Percentiles rank a stretch among this genome's conserved stretches.
These are phyloP conservation scores for Prinsepia uniflora DNA, from an alignment of 306 rosid genomes.

Conservation along the genomic window DNA sequence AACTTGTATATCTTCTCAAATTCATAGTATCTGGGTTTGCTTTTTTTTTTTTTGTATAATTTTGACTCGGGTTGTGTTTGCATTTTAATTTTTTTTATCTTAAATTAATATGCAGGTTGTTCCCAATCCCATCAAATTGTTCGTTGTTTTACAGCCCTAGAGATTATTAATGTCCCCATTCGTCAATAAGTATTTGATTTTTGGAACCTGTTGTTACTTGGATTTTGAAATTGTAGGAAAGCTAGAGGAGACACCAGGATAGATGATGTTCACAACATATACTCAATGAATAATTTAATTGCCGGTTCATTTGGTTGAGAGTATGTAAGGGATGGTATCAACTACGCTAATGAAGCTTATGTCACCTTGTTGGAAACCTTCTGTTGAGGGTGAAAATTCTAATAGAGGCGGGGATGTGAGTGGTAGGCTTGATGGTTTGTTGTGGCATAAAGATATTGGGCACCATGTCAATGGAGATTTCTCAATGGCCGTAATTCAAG, in stretches of 20 bases:
- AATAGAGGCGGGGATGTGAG: conserved; percentile 45
- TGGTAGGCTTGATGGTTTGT: conserved; percentile 70
- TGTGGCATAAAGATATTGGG: conserved; percentile 85
- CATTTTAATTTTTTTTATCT: conserved; percentile 23
- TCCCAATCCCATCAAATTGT: conserved; percentile 32
- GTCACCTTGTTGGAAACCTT: conserved; percentile 73
- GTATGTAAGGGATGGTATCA: conserved; percentile 84
- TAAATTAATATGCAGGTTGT: conserved; percentile 48
- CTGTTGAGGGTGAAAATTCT: conserved; percentile 49
- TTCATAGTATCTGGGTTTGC: not conserved
- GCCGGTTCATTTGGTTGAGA: conserved; percentile 66
- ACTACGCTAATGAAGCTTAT: conserved; percentile 64
- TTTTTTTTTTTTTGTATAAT: not conserved
- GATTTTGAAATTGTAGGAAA: conserved; percentile 40
- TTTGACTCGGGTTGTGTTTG: conserved; percentile 7
- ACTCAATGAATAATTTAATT: conserved; percentile 43
- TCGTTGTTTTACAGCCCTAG: conserved; percentile 41
- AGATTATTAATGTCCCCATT: conserved; percentile 56
- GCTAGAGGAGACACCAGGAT: conserved; percentile 33
- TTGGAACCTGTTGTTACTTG: conserved; percentile 45
- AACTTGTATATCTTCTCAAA: not conserved
- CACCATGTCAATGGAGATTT: conserved; percentile 71
- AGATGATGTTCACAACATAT: conserved; percentile 31
- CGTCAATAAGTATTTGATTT: conserved; percentile 54
- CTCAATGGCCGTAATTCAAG: conserved; percentile 98